Evolutionary conservation across 331 rosid species (phyloP).

Genomic region (Ulmus americana): DNA sequence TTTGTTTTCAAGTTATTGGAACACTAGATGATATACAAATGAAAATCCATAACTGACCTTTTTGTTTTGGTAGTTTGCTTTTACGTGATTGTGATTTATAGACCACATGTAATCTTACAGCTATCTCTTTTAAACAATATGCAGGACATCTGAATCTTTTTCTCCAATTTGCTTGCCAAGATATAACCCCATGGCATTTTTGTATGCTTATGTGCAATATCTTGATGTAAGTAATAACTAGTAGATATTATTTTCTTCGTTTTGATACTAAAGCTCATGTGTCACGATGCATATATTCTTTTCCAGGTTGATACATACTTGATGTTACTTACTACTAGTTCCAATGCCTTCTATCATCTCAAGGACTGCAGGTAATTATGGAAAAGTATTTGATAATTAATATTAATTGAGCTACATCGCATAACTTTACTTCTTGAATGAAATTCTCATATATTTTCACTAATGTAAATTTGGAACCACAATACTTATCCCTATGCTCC

Average conservation of each 20-base stretch:
- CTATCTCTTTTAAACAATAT: constrained; percentile 17
- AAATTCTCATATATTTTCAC: background rate
- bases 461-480: background rate
- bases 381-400: constrained; percentile 10
- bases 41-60: background rate
- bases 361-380: constrained; percentile 77
- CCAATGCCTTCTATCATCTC: constrained; percentile 86
- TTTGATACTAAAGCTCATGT: background rate
- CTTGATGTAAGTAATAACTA: constrained; percentile 64
- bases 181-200: constrained; percentile 87
- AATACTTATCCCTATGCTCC: background rate
- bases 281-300: constrained; percentile 3
- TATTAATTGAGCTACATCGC: constrained; percentile 15
- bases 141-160: constrained; percentile 94
- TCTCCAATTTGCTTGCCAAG: constrained; percentile 96
- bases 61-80: constrained; percentile 9
- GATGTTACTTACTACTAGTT: constrained; percentile 70
- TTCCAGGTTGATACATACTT: constrained; percentile 80
- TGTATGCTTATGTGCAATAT: constrained; percentile 80
- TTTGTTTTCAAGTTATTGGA: background rate
- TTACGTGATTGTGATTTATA: constrained; percentile 8
- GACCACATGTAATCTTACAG: constrained; percentile 7
- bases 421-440: background rate
- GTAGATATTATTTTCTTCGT: background rate
- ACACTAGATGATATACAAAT: background rate